Percentiles rank a stretch among this genome's conserved stretches.
phyloP scores from a whole-genome alignment of 2,329 filamentous ascomycete genomes.

The Fusarium praegraminearum region DNA sequence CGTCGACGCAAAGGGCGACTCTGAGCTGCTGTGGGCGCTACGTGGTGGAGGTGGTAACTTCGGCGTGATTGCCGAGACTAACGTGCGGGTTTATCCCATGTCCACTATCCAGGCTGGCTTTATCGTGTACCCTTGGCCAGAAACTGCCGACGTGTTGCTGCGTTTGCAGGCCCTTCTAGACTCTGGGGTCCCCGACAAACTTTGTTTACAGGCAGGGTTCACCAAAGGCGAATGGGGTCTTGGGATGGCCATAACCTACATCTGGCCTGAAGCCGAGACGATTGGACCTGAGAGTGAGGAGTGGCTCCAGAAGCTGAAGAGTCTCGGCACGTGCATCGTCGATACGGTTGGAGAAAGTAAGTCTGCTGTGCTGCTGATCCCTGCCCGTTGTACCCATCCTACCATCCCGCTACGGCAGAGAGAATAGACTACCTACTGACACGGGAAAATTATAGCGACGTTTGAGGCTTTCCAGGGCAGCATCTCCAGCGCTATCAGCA shows the following conservation, averaged over 20 bases:
- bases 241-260: slow-evolving; percentile 9
- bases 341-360: background rate
- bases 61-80: slow-evolving; percentile 30
- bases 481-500: slow-evolving; percentile 7
- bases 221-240: slow-evolving; percentile 12
- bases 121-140: slow-evolving; percentile 5
- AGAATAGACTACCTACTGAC: background rate
- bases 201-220: slow-evolving; percentile 7
- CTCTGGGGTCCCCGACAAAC: background rate
- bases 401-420: background rate
- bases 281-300: slow-evolving; percentile 1
- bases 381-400: no score
- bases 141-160: slow-evolving; percentile 1
- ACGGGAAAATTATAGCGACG: background rate
- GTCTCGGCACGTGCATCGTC: slow-evolving; percentile 3
- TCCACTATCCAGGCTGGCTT: slow-evolving; percentile 6
- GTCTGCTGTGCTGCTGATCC: background rate
- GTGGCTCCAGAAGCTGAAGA: slow-evolving; percentile 9
- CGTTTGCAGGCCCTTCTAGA: slow-evolving; percentile 7
- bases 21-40: slow-evolving; percentile 37
- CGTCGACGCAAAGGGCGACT: slow-evolving; percentile 8
- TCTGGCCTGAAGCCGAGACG: slow-evolving; percentile 5
- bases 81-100: slow-evolving; percentile 31
- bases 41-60: slow-evolving; percentile 39
- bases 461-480: slow-evolving; percentile 1